Evolutionary conservation across 129 eudicot species (phyloP).

Genomic region (Arctium minus): DNA sequence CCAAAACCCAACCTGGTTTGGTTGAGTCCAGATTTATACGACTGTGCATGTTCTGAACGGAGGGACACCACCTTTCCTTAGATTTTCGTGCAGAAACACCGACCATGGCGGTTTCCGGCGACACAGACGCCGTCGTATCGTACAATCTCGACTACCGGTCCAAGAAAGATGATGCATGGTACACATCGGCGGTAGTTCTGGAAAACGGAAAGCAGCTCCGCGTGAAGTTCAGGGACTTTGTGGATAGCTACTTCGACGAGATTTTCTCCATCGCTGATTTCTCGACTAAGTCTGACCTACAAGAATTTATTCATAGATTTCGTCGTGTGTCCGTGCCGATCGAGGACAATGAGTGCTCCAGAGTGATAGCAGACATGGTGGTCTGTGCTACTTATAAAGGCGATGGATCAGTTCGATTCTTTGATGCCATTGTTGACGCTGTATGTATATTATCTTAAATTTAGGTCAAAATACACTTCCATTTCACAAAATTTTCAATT

Average conservation of each 20-base stretch:
- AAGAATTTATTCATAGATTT: too few relatives aligned
- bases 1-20: not conserved
- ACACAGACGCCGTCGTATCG: not conserved
- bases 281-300: too few relatives aligned
- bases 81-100: not conserved
- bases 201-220: slow-evolving; percentile 26
- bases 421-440: too few relatives aligned
- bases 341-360: too few relatives aligned
- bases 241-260: not conserved
- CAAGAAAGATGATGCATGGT: slow-evolving; percentile 61
- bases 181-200: slow-evolving; percentile 34
- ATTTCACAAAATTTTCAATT: not conserved
- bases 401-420: too few relatives aligned
- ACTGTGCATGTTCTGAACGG: slow-evolving; percentile 20
- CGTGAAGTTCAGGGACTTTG: slow-evolving; percentile 36
- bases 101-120: slow-evolving; percentile 19
- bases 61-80: not conserved
- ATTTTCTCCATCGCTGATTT: too few relatives aligned
- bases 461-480: too few relatives aligned
- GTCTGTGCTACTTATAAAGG: too few relatives aligned
- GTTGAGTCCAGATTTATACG: not conserved
- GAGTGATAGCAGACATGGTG: too few relatives aligned
- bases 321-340: too few relatives aligned
- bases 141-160: slow-evolving; percentile 53
- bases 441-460: too few relatives aligned